Percentiles rank a stretch among this genome's conserved stretches.
These are phyloP conservation scores for Yarrowia bubula DNA, from an alignment of 805 yeast species.

Conservation along the genomic window DNA sequence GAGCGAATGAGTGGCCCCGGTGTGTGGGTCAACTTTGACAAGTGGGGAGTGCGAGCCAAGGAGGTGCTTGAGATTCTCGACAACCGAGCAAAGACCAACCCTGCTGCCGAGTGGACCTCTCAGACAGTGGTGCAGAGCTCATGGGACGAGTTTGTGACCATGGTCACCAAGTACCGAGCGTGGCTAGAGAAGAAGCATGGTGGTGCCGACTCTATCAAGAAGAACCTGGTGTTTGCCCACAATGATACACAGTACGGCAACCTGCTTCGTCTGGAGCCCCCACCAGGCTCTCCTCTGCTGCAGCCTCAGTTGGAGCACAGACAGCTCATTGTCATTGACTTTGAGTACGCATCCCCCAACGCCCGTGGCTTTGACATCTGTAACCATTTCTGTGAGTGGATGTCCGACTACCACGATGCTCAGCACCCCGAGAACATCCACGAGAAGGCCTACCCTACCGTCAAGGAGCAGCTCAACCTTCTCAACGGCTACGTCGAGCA, in stretches of 20 bases:
- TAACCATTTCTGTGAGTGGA: slow-evolving; percentile 96
- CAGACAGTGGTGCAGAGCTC: slow-evolving; percentile 38
- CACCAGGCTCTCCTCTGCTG: slow-evolving; percentile 51
- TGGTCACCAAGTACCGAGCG: slow-evolving; percentile 52
- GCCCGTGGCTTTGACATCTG: slow-evolving; percentile 86
- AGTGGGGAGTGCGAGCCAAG: slow-evolving; percentile 62
- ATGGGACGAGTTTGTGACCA: slow-evolving; percentile 51
- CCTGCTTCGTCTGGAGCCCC: slow-evolving; percentile 58
- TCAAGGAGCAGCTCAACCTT: slow-evolving; percentile 66
- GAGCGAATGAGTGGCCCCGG: slow-evolving; percentile 64
- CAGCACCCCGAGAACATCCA: slow-evolving; percentile 55
- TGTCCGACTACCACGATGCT: slow-evolving; percentile 82
- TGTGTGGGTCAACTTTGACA: slow-evolving; percentile 64
- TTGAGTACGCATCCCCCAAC: slow-evolving; percentile 92
- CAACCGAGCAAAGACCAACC: slow-evolving; percentile 37
- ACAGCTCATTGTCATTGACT: slow-evolving; percentile 88
- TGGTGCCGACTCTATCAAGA: slow-evolving; percentile 42
- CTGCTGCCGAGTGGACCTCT: slow-evolving; percentile 32
- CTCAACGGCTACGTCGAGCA: slow-evolving; percentile 73
- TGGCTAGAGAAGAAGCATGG: slow-evolving; percentile 62
- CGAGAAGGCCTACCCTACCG: slow-evolving; percentile 59
- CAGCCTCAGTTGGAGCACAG: slow-evolving; percentile 55
- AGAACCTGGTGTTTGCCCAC: slow-evolving; percentile 77
- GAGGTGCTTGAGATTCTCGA: slow-evolving; percentile 45
- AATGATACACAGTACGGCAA: slow-evolving; percentile 98